Evolutionary conservation across 2,329 filamentous ascomycete species (phyloP).

Genomic region (Ceratocystis ficicola): DNA sequence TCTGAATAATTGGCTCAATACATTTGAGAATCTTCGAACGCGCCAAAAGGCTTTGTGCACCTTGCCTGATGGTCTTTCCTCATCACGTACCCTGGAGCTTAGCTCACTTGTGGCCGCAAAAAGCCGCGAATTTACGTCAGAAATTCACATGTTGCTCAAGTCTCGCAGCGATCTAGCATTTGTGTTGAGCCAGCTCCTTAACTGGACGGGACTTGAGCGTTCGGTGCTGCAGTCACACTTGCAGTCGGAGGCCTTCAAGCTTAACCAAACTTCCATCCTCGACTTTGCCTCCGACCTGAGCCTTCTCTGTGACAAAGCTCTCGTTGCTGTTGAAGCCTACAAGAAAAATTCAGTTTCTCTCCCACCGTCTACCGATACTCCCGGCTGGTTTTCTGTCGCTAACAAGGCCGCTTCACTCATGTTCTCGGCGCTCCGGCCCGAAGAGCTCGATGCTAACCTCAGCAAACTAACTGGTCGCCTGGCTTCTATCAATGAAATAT

Average conservation of each 20-base stretch:
- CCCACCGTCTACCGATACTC: slow-evolving; percentile 48
- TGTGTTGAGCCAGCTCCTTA: slow-evolving; percentile 50
- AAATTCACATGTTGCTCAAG: slow-evolving; percentile 33
- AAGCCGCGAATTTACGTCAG: slow-evolving; percentile 30
- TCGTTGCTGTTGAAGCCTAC: slow-evolving; percentile 67
- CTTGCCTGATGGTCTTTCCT: slow-evolving; percentile 42
- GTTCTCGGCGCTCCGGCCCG: slow-evolving; percentile 20
- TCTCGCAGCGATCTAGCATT: slow-evolving; percentile 49
- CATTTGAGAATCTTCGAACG: slow-evolving; percentile 35
- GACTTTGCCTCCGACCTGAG: slow-evolving; percentile 48
- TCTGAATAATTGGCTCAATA: slow-evolving; percentile 40
- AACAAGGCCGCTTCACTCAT: slow-evolving; percentile 15
- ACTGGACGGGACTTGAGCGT: slow-evolving; percentile 44
- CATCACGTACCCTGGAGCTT: slow-evolving; percentile 29
- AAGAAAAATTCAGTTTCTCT: slow-evolving; percentile 43
- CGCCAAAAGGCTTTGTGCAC: slow-evolving; percentile 34
- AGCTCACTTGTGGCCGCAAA: slow-evolving; percentile 30
- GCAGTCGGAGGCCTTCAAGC: not conserved
- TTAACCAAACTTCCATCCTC: slow-evolving; percentile 24
- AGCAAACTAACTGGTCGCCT: slow-evolving; percentile 32
- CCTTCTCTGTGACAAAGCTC: slow-evolving; percentile 57
- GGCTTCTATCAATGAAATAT: not conserved
- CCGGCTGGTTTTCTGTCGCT: slow-evolving; percentile 38
- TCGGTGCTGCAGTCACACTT: slow-evolving; percentile 24
- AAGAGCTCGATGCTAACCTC: slow-evolving; percentile 28